Conservation (phyloP, 495 filamentous ascomycete genomes). For the Penicillium paxilli region DNA sequence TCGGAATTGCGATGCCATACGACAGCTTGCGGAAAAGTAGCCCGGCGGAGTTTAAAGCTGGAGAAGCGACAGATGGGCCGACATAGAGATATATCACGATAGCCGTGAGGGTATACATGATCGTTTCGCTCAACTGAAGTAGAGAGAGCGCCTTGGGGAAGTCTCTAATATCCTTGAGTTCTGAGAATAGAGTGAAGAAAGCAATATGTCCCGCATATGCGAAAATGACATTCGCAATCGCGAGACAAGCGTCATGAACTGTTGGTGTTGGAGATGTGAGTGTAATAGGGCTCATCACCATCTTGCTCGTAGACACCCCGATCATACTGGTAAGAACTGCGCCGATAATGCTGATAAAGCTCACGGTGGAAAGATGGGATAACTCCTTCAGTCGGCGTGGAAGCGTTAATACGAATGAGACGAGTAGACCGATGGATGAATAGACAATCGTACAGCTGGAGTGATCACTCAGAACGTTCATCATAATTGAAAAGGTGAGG, state of each 20-base stretch:
- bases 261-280: conserved; percentile 20
- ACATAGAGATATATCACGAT: conserved; percentile 68
- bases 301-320: conserved; percentile 43
- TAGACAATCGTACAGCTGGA: conserved; percentile 64
- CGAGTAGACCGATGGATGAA: conserved; percentile 55
- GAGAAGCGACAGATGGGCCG: conserved; percentile 61
- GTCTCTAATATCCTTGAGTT: conserved; percentile 63
- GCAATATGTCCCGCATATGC: conserved; percentile 60
- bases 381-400: conserved; percentile 59
- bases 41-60: conserved; percentile 64
- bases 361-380: conserved; percentile 57
- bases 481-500: conserved; percentile 69
- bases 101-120: conserved; percentile 65
- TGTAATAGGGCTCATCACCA: conserved; percentile 45
- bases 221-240: conserved; percentile 29
- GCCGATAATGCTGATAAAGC: conserved; percentile 60
- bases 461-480: conserved; percentile 62
- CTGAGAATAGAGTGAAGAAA: conserved; percentile 70
- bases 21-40: conserved; percentile 61
- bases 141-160: conserved; percentile 61
- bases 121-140: conserved; percentile 59
- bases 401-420: conserved; percentile 60
- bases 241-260: conserved; percentile 46
- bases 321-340: conserved; percentile 69
- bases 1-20: conserved; percentile 68